A percentile compares a stretch with the other conserved stretches of the same genome.
Evolutionary conservation across 148 eudicot genomes (phyloP).

Genomic region (Polygonum aviculare): DNA sequence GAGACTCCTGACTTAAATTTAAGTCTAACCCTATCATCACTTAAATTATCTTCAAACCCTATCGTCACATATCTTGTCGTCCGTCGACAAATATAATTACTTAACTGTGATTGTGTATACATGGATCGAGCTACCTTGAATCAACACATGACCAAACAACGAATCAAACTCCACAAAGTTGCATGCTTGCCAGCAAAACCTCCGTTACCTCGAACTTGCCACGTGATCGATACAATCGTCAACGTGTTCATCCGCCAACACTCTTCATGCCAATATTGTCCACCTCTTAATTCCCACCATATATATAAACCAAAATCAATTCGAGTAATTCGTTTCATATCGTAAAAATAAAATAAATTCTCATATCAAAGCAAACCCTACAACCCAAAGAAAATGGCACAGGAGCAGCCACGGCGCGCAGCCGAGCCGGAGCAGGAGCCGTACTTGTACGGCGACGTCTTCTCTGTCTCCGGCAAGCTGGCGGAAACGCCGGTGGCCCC

Average conservation of each 20-base stretch:
- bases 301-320: background rate
- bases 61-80: no score
- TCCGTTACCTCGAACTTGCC: background rate
- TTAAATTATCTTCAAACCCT: no score
- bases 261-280: background rate
- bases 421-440: slow-evolving; percentile 10
- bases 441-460: slow-evolving; percentile 51
- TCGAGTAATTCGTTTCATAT: background rate
- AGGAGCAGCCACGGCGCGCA: slow-evolving; percentile 5
- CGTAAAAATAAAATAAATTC: background rate
- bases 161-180: no score
- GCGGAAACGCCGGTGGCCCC: slow-evolving; percentile 37
- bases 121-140: no score
- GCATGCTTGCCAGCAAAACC: no score
- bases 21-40: no score
- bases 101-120: no score
- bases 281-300: background rate
- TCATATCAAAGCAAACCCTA: background rate
- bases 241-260: background rate
- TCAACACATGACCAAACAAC: no score
- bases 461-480: slow-evolving; percentile 33
- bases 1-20: no score
- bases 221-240: background rate
- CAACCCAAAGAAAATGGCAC: background rate
- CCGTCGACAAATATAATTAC: no score